Conservation (phyloP, 176 grass and related monocot species). For the Bromus sterilis region DNA sequence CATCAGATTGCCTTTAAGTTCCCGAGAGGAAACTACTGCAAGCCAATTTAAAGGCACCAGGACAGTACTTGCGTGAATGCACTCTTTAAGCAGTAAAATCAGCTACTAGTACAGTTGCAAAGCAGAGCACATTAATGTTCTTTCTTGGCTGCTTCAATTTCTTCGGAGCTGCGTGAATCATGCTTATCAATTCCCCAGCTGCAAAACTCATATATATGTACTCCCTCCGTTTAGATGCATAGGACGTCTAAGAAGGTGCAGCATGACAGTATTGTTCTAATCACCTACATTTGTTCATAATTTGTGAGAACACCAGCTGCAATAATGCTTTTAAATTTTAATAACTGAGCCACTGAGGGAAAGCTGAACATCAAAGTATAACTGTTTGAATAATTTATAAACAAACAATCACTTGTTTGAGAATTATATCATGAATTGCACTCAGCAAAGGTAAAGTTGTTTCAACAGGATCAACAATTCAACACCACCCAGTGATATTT, state of each 20-base stretch:
- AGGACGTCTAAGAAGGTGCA: too few species aligned
- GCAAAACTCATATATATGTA: background rate
- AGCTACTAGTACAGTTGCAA: slow-evolving; percentile 14
- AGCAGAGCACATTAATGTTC: slow-evolving; percentile 25
- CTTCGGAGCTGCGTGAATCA: background rate
- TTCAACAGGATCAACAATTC: background rate
- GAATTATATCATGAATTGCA: background rate
- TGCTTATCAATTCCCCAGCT: background rate
- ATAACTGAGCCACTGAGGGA: too few species aligned
- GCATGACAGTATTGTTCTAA: background rate
- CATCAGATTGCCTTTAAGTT: slow-evolving; percentile 14
- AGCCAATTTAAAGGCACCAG: slow-evolving; percentile 17
- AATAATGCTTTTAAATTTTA: background rate
- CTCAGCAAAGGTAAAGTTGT: background rate
- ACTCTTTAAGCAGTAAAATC: slow-evolving; percentile 23
- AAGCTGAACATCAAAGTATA: background rate
- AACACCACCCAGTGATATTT: background rate
- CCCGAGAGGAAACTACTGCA: slow-evolving; percentile 20
- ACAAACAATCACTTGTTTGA: background rate
- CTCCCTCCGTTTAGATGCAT: too few species aligned
- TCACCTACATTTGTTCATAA: background rate
- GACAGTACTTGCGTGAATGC: slow-evolving; percentile 10
- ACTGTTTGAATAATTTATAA: background rate
- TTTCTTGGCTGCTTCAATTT: slow-evolving; percentile 1
- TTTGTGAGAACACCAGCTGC: background rate